phyloP scores from a whole-genome alignment of 164 flowering plant species.

The Chloranthus sessilifolius region DNA sequence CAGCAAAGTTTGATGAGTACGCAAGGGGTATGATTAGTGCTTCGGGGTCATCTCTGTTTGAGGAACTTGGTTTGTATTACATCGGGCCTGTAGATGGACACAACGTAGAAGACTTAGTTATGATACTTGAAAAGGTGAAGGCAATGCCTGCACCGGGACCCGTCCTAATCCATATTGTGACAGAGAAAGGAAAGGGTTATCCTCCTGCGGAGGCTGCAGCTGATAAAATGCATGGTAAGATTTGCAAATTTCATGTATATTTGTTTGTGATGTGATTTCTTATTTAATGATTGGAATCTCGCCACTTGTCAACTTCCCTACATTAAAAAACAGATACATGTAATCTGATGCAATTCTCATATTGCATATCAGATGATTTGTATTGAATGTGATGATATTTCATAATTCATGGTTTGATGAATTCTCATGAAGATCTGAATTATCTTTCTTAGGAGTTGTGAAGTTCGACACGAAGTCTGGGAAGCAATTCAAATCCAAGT shows the following conservation, averaged over 20 bases:
- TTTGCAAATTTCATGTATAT: too few relatives aligned
- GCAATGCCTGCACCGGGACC: slow-evolving; percentile 84
- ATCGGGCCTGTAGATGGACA: slow-evolving; percentile 96
- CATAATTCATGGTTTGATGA: too few relatives aligned
- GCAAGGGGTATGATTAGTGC: slow-evolving; percentile 81
- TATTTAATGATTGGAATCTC: too few relatives aligned
- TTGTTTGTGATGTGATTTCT: too few relatives aligned
- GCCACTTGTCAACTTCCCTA: too few relatives aligned
- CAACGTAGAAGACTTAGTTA: slow-evolving; percentile 57
- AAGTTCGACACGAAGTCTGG: slow-evolving; percentile 76
- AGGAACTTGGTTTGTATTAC: slow-evolving; percentile 85
- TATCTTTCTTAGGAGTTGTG: slow-evolving; percentile 77
- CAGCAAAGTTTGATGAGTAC: slow-evolving; percentile 83
- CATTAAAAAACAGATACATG: too few relatives aligned
- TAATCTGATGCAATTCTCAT: too few relatives aligned
- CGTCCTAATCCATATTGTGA: slow-evolving; percentile 78
- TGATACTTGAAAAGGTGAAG: slow-evolving; percentile 69
- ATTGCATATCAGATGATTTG: too few relatives aligned
- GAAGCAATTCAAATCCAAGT: slow-evolving; percentile 63
- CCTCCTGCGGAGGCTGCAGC: slow-evolving; percentile 86
- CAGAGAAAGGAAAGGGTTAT: slow-evolving; percentile 94
- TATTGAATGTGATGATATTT: too few relatives aligned
- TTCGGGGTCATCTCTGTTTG: slow-evolving; percentile 69
- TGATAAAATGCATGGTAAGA: slow-evolving; percentile 94
- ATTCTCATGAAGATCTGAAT: slow-evolving; percentile 1